Evolutionary conservation across 208 protist species (phyloP), one percentile per base, ranked within the genome.

Genomic region (Novymonas esmeraldas): DNA sequence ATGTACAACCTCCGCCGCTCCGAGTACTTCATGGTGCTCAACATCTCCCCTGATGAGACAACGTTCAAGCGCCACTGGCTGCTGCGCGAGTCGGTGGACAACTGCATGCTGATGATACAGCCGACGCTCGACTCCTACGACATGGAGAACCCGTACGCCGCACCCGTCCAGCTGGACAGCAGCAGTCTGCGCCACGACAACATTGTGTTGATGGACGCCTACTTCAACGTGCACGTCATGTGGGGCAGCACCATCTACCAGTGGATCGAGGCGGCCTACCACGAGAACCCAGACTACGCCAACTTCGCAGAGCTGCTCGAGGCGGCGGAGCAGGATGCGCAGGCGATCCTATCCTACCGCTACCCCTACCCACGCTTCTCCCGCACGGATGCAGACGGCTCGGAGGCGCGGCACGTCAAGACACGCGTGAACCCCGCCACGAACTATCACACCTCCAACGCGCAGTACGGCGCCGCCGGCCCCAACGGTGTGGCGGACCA

Each of bases 131-230:
- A 97, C 39, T 79, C 89, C 16, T 99, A 99, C 76, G 86, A 97
- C 49, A 84, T 99, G 44, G 84, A 96, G 50, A 51, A 61, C 31
- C 83, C 90, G 7, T 85, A 78, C 24, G 82, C 83, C 24, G 84
- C 85, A 11, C 82, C 97, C n/a, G 96, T 98, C 39, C 86, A 95
- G 18, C 86, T 99, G 11, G 94, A 98, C 65, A 95, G 96, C 48
- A 83, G 71, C 36, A 93, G 81, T 48, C 82, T 98, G 52, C 72
- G 80, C 0, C 74, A 78, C 34, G 95, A 99, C 69, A 89, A 92
- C 65, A 99, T 99, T 70, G 88, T 99, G 0, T 81, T 99, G 4
- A 97, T 99, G 73, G 99, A 99, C 80, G 98, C 98, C 18, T 99
- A 98, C 84, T 99, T 99, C 88, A 92, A 98, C 61, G 92, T 99